Conservation (phyloP, 164 flowering plant species). For the Vitis vinifera region ASM3070453v1 NC_081819.1:22078001-22078500, state of each 20-base stretch:
- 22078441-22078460: too few species aligned
- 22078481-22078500: too few species aligned
- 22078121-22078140: slow-evolving; percentile 49
- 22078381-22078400: background rate
- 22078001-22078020: slow-evolving; percentile 91
- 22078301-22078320: background rate
- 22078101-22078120: slow-evolving; percentile 51
- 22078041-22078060: slow-evolving; percentile 61
- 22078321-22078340: background rate
- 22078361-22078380: background rate
- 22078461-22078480: too few species aligned
- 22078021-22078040: slow-evolving; percentile 76
- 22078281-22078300: slow-evolving; percentile 29
- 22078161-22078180: slow-evolving; percentile 63
- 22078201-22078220: slow-evolving; percentile 64
- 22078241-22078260: slow-evolving; percentile 64
- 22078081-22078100: slow-evolving; percentile 86
- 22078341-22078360: too few species aligned
- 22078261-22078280: slow-evolving; percentile 87
- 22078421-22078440: too few species aligned
- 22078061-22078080: slow-evolving; percentile 66
- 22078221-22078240: slow-evolving; percentile 77
- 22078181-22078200: slow-evolving; percentile 45
- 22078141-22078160: slow-evolving; percentile 53
- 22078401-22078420: too few species aligned